phyloP scores from a whole-genome alignment of 1,284 basidiomycete species.

The Gymnopus androsaceus region DNA sequence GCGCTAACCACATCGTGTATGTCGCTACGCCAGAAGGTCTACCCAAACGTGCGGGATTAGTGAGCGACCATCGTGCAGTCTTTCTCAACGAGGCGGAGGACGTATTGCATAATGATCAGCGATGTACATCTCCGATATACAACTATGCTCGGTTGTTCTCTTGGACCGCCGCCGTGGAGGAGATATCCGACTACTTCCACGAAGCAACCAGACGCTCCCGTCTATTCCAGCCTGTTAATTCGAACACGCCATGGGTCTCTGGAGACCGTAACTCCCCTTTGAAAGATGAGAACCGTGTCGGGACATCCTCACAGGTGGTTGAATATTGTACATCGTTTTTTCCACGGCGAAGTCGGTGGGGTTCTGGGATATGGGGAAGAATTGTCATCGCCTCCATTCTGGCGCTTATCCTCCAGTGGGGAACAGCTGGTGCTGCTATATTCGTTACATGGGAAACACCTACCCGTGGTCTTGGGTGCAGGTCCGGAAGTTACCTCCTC shows the following conservation, averaged over 20 bases:
- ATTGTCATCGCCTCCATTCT: slow-evolving; percentile 36
- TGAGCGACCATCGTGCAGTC: slow-evolving; percentile 2
- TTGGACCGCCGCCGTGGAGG: slow-evolving; percentile 27
- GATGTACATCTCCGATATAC: slow-evolving; percentile 29
- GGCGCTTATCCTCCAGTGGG: slow-evolving; percentile 41
- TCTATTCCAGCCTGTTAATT: slow-evolving; percentile 16
- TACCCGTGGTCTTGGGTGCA: slow-evolving; percentile 42
- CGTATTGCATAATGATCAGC: slow-evolving; percentile 18
- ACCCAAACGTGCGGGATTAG: slow-evolving; percentile 17
- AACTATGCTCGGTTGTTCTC: slow-evolving; percentile 32
- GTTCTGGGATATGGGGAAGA: slow-evolving; percentile 30
- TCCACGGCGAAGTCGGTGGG: slow-evolving; percentile 24
- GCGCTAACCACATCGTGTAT: slow-evolving; percentile 23
- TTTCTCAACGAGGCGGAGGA: background rate
- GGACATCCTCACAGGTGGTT: slow-evolving; percentile 28
- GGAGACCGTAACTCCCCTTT: background rate
- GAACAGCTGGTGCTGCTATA: slow-evolving; percentile 37
- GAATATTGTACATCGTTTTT: slow-evolving; percentile 24
- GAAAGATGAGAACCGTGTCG: slow-evolving; percentile 22
- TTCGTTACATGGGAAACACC: slow-evolving; percentile 40
- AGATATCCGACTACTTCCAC: slow-evolving; percentile 24
- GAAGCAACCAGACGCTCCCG: background rate
- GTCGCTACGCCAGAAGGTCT: slow-evolving; percentile 10
- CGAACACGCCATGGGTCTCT: slow-evolving; percentile 12
- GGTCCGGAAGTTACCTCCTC: slow-evolving; percentile 38